Conservation (phyloP, 2,329 filamentous ascomycete genomes). For the Gnomoniopsis smithogilvyi region DNA sequence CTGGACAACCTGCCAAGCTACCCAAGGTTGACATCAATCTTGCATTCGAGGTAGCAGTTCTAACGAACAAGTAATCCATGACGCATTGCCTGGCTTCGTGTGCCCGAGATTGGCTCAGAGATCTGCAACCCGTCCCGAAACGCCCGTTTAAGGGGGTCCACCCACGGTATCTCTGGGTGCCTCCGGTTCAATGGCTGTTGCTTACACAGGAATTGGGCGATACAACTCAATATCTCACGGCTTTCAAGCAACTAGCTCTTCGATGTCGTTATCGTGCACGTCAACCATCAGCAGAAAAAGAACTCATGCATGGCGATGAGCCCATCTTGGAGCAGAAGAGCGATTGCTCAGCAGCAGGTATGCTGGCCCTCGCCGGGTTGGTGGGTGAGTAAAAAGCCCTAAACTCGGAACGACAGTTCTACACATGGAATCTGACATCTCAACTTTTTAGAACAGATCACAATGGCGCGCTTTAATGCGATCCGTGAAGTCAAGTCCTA, state of each 20-base stretch:
- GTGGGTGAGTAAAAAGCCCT: too few relatives aligned
- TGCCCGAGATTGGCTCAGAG: not conserved
- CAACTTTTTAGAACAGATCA: too few relatives aligned
- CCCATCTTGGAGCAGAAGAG: not conserved
- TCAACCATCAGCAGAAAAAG: not conserved
- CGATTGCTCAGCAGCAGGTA: too few relatives aligned
- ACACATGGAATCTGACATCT: too few relatives aligned
- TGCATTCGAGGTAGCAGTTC: not conserved
- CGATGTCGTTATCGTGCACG: not conserved
- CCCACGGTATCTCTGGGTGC: not conserved
- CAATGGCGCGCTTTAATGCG: too few relatives aligned
- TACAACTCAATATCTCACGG: not conserved
- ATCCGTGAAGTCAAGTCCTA: too few relatives aligned
- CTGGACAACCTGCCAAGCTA: not conserved
- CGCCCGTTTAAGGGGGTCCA: not conserved
- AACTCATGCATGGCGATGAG: not conserved
- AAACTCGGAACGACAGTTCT: too few relatives aligned
- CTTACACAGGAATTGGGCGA: not conserved
- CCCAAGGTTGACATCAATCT: not conserved
- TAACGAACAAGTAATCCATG: not conserved
- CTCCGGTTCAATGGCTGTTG: not conserved
- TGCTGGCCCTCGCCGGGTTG: too few relatives aligned
- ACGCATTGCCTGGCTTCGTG: not conserved
- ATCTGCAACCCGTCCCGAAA: not conserved
- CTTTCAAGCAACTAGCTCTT: not conserved